phyloP scores from a whole-genome alignment of 176 grass and related monocot genomes.

The Coix lacrymajobi region DNA sequence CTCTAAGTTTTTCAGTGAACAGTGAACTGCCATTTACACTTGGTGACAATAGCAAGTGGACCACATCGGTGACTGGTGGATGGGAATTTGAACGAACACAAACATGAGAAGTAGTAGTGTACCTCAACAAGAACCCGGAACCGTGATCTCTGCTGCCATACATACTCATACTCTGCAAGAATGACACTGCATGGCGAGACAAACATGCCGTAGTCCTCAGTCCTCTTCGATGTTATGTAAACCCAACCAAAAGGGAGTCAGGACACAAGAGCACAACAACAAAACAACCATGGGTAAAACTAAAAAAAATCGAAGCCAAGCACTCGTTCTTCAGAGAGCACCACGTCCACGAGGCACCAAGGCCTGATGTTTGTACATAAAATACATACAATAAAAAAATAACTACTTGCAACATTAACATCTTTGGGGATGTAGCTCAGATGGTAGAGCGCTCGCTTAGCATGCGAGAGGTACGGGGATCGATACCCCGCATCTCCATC shows the following conservation, averaged over 20 bases:
- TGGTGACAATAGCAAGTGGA: background rate
- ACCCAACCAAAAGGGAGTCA: background rate
- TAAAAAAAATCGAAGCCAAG: background rate
- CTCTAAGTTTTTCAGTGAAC: background rate
- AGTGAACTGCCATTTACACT: background rate
- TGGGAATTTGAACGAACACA: background rate
- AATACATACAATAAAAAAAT: too few relatives aligned
- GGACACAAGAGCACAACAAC: background rate
- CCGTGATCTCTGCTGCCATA: constrained; percentile 67
- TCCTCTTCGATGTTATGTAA: constrained; percentile 60
- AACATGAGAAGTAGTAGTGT: background rate
- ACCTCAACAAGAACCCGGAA: constrained; percentile 67
- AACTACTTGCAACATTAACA: too few relatives aligned
- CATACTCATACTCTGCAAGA: constrained; percentile 75
- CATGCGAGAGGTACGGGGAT: constrained; percentile 98
- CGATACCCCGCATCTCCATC: constrained; percentile 88
- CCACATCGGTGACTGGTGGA: background rate
- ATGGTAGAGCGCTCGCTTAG: constrained; percentile 96
- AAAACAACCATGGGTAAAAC: background rate
- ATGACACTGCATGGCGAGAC: constrained; percentile 84
- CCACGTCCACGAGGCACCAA: too few relatives aligned
- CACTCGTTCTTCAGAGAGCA: too few relatives aligned
- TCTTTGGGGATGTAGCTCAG: constrained; percentile 74
- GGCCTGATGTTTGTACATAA: too few relatives aligned
- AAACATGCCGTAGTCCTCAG: constrained; percentile 94